phyloP scores from a whole-genome alignment of 805 yeast species.

The Kodamaea nitidulidarum region DNA sequence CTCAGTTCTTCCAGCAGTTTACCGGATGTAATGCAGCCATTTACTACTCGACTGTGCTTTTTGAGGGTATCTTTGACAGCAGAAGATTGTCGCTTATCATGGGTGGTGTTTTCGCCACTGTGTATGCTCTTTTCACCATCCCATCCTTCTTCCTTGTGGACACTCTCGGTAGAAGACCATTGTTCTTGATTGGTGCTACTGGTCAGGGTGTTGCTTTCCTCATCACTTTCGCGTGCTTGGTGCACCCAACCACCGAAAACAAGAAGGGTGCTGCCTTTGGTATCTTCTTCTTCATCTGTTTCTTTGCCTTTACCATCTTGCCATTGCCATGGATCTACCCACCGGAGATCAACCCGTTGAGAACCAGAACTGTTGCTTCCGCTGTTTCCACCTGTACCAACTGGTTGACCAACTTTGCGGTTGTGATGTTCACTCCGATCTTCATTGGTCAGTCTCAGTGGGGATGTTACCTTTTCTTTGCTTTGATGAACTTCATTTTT shows the following conservation, averaged over 20 bases:
- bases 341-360: conserved; percentile 45
- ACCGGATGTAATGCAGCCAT: conserved; percentile 71
- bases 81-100: conserved; percentile 54
- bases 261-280: conserved; percentile 46
- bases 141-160: conserved; percentile 43
- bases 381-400: conserved; percentile 44
- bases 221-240: conserved; percentile 40
- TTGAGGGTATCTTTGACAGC: conserved; percentile 47
- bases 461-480: conserved; percentile 43
- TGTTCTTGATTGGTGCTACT: conserved; percentile 39
- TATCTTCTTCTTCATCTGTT: conserved; percentile 40
- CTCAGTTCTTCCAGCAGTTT: conserved; percentile 68
- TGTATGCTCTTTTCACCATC: conserved; percentile 51
- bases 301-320: conserved; percentile 43
- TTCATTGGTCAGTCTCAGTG: conserved; percentile 36
- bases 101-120: conserved; percentile 63
- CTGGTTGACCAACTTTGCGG: conserved; percentile 43
- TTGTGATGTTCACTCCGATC: conserved; percentile 44
- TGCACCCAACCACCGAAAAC: conserved; percentile 26
- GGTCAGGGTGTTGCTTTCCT: conserved; percentile 41
- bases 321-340: conserved; percentile 48
- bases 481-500: conserved; percentile 34
- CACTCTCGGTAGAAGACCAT: conserved; percentile 43
- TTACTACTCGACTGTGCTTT: conserved; percentile 58
- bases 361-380: conserved; percentile 44